A percentile compares a stretch with the other conserved stretches of the same genome.
Evolutionary conservation across 257 asterid genomes (phyloP).

Genomic region (Paulownia fortunei): DNA sequence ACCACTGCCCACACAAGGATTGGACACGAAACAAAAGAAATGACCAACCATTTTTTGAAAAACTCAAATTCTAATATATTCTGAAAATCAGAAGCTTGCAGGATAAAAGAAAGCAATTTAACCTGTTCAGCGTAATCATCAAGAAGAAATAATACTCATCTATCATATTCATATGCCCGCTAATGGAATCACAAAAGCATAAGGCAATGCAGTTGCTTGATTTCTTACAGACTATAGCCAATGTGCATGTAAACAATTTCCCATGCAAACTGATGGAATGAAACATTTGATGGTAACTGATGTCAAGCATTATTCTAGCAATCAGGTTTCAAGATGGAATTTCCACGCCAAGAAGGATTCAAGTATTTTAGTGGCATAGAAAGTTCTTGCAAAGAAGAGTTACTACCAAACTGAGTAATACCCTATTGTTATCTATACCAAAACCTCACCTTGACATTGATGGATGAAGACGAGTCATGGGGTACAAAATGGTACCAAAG

Average conservation of each 20-base stretch:
- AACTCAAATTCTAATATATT: background rate
- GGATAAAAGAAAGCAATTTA: background rate
- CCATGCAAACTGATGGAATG: conserved; percentile 9
- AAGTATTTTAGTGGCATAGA: background rate
- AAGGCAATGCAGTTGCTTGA: background rate
- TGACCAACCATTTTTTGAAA: background rate
- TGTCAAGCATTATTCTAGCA: background rate
- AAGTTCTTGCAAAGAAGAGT: background rate
- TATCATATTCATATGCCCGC: background rate
- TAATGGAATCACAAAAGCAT: background rate
- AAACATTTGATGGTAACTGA: background rate
- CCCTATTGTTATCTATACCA: conserved; percentile 19
- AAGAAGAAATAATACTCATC: background rate
- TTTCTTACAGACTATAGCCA: background rate
- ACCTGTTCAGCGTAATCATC: background rate
- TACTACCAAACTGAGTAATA: conserved; percentile 8
- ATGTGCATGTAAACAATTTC: conserved; percentile 11
- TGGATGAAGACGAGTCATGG: conserved; percentile 96
- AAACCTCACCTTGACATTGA: conserved; percentile 73
- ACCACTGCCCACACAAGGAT: conserved; percentile 14
- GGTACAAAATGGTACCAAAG: conserved; percentile 88
- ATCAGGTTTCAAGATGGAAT: background rate
- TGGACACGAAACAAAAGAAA: conserved; percentile 10
- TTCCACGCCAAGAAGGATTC: background rate
- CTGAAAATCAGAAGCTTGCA: conserved; percentile 1